Evolutionary conservation across 75 land plant species (phyloP).

Genomic region (Pinus albicaulis): DNA sequence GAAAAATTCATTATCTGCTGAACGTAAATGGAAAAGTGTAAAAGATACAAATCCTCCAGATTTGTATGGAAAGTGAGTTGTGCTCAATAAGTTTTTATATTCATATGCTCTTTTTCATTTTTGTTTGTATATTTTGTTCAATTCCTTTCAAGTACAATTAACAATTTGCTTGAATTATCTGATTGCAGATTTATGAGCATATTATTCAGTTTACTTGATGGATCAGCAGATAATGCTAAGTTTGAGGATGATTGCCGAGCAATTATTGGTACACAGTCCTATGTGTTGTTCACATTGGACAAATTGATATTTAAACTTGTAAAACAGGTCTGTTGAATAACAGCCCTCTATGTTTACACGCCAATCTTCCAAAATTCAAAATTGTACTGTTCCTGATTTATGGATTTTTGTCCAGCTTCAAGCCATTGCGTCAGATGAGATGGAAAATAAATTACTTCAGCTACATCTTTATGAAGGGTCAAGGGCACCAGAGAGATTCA

Average conservation of each 20-base stretch:
- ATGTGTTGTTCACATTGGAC: conserved; percentile 92
- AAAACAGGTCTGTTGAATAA: conserved; percentile 59
- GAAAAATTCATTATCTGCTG: conserved; percentile 69
- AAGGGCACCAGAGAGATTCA: conserved; percentile 57
- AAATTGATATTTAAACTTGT: conserved; percentile 89
- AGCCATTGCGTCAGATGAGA: conserved; percentile 75
- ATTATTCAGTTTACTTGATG: conserved; percentile 81
- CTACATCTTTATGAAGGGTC: conserved; percentile 83
- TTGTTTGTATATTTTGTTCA: no score
- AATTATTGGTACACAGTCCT: conserved; percentile 95
- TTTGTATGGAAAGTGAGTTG: conserved; percentile 64
- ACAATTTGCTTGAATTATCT: not conserved
- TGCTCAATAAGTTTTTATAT: not conserved
- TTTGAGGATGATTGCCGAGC: conserved; percentile 99
- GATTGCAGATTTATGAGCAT: conserved; percentile 70
- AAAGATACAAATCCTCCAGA: conserved; percentile 63
- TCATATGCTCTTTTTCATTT: not conserved
- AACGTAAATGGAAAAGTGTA: conserved; percentile 63
- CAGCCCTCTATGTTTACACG: not conserved
- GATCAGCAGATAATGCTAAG: conserved; percentile 87
- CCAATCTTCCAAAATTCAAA: not conserved
- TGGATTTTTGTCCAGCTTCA: conserved; percentile 62
- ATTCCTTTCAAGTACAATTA: no score
- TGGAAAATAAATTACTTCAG: conserved; percentile 75
- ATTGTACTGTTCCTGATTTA: not conserved